phyloP scores from a whole-genome alignment of 2,329 filamentous ascomycete species.

The Thielaviopsis ethacetica region DNA sequence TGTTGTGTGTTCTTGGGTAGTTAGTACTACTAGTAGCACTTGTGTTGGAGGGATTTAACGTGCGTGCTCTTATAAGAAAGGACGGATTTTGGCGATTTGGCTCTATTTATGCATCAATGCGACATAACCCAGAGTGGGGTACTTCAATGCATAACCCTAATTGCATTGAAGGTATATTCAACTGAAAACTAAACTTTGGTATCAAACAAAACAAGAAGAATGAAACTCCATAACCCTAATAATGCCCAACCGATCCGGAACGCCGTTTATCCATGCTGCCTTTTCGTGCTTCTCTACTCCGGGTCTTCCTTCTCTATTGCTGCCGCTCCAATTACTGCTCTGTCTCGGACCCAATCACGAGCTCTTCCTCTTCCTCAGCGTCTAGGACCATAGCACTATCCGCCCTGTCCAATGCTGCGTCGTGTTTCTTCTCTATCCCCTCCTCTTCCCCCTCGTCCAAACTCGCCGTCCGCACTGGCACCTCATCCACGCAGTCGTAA shows the following conservation, averaged over 20 bases:
- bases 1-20: not conserved
- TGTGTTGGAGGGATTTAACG: too few relatives aligned
- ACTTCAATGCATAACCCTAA: too few relatives aligned
- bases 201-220: not conserved
- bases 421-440: not conserved
- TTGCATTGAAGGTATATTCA: not conserved
- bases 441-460: not conserved
- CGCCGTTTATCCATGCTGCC: not conserved
- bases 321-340: too few relatives aligned
- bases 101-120: too few relatives aligned
- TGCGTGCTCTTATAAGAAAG: too few relatives aligned
- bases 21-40: too few relatives aligned
- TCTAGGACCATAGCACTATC: not conserved
- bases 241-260: not conserved
- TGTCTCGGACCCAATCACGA: too few relatives aligned
- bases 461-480: slow-evolving; percentile 26
- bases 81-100: too few relatives aligned
- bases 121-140: too few relatives aligned
- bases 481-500: slow-evolving; percentile 58
- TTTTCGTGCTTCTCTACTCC: not conserved
- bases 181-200: not conserved
- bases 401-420: not conserved
- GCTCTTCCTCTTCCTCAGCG: not conserved
- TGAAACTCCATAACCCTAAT: not conserved
- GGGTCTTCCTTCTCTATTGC: too few relatives aligned